These are phyloP conservation scores for Ustulina deusta DNA, from an alignment of 2,329 filamentous ascomycete genomes.

Conservation along the genomic window DNA sequence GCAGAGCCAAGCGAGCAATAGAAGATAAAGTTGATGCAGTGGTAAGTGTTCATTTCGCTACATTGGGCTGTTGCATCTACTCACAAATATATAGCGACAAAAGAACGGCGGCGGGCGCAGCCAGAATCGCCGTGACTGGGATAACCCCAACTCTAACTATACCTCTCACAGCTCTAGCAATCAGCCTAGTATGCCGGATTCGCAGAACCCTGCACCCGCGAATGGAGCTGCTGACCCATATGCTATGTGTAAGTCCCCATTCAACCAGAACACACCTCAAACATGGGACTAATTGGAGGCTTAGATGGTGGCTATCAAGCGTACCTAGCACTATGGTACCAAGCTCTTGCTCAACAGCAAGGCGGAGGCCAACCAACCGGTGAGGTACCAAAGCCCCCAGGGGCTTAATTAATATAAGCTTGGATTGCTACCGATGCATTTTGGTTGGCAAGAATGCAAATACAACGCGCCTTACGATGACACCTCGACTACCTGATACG, in stretches of 20 bases:
- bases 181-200: constrained; percentile 56
- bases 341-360: constrained; percentile 69
- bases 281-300: constrained; percentile 44
- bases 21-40: constrained; percentile 93
- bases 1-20: constrained; percentile 83
- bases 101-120: constrained; percentile 60
- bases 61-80: constrained; percentile 21
- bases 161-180: constrained; percentile 61
- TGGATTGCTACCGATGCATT: neutral
- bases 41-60: constrained; percentile 63
- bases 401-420: constrained; percentile 49
- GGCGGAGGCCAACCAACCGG: constrained; percentile 49
- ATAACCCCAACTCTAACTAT: constrained; percentile 66
- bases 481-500: constrained; percentile 11
- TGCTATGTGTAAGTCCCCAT: constrained; percentile 72
- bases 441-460: constrained; percentile 7
- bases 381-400: constrained; percentile 55
- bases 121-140: constrained; percentile 63
- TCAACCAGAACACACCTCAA: neutral
- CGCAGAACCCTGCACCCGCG: constrained; percentile 56
- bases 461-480: neutral
- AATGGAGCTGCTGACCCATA: constrained; percentile 75
- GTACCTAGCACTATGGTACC: constrained; percentile 85
- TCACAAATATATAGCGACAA: constrained; percentile 60
- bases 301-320: constrained; percentile 83